Percentiles rank a stretch among this genome's conserved stretches.
Conservation (phyloP, 2,329 filamentous ascomycete species). For the Cyclaneusma minus region DNA sequence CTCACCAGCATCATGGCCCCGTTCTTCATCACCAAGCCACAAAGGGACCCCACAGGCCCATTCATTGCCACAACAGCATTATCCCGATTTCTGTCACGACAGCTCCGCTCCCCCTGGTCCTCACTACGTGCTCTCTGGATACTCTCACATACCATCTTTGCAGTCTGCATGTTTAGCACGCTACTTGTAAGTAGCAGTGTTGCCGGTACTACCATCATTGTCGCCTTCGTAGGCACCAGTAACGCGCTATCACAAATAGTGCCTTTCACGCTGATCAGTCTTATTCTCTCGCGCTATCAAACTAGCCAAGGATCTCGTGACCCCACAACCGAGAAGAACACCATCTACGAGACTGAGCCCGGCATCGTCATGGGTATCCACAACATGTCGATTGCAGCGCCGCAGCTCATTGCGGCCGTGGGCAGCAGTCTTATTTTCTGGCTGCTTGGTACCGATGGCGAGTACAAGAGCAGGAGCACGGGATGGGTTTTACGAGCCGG, state of each 20-base stretch:
- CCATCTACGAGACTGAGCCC: too few relatives aligned
- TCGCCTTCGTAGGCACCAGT: conserved; percentile 66
- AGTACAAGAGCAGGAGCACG: conserved; percentile 78
- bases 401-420: conserved; percentile 75
- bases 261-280: conserved; percentile 79
- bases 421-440: conserved; percentile 70
- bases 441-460: conserved; percentile 69
- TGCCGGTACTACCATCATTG: conserved; percentile 56
- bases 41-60: too few relatives aligned
- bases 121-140: conserved; percentile 79
- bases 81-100: too few relatives aligned
- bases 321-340: conserved; percentile 31
- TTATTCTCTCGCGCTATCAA: too few relatives aligned
- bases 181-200: conserved; percentile 57
- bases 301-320: conserved; percentile 62
- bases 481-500: conserved; percentile 76
- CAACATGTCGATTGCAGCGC: conserved; percentile 83
- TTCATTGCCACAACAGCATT: too few relatives aligned
- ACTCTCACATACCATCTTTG: conserved; percentile 63
- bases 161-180: conserved; percentile 61
- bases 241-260: conserved; percentile 88
- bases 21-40: conserved; percentile 68
- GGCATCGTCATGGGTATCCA: conserved; percentile 78
- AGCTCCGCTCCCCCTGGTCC: conserved; percentile 58
- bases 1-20: conserved; percentile 67